phyloP scores from a whole-genome alignment of 75 land plant species.

The Cryptomeria japonica region DNA sequence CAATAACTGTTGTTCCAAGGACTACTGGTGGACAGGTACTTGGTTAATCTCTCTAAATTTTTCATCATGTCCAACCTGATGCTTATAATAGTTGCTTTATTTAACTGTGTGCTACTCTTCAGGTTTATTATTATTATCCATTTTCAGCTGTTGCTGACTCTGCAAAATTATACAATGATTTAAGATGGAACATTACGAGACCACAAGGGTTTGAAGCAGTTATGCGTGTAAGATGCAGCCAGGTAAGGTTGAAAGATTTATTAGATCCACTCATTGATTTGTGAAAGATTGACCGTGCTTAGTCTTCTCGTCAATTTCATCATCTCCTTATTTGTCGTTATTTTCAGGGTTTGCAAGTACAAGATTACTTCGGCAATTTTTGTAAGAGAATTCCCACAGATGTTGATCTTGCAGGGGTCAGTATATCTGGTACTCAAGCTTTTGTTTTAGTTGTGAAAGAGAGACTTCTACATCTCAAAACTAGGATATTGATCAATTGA shows the following conservation, averaged over 20 bases:
- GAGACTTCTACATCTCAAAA: background rate
- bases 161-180: slow-evolving; percentile 96
- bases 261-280: background rate
- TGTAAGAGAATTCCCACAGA: slow-evolving; percentile 95
- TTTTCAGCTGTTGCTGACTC: slow-evolving; percentile 88
- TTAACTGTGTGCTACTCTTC: background rate
- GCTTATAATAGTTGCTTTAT: background rate
- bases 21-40: slow-evolving; percentile 99
- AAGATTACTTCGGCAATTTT: slow-evolving; percentile 93
- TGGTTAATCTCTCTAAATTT: background rate
- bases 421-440: slow-evolving; percentile 18
- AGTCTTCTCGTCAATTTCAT: background rate
- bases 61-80: background rate
- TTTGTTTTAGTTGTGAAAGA: background rate
- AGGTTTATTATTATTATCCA: slow-evolving; percentile 92
- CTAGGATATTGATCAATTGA: background rate
- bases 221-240: slow-evolving; percentile 99
- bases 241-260: slow-evolving; percentile 38
- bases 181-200: slow-evolving; percentile 96
- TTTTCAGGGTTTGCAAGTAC: slow-evolving; percentile 91
- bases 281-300: background rate
- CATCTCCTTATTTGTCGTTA: slow-evolving; percentile 10
- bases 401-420: slow-evolving; percentile 97
- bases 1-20: slow-evolving; percentile 85
- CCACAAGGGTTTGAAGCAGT: slow-evolving; percentile 99